Evolutionary conservation across 2,329 filamentous ascomycete species (phyloP), one percentile per base, ranked within the genome.

Genomic region (Alternaria gaisen): DNA sequence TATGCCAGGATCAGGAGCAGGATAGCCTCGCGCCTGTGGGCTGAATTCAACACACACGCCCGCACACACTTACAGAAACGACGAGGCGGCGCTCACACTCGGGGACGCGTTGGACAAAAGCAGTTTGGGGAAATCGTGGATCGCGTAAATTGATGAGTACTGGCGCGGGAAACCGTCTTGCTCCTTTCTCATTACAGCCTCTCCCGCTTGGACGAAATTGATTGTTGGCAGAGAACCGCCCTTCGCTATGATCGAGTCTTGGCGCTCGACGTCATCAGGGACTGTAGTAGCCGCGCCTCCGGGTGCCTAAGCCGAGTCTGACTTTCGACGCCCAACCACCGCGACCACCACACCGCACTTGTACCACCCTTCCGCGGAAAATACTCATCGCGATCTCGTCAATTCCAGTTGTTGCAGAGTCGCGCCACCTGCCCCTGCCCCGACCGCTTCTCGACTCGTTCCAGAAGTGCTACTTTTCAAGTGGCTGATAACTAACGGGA

Each of bases 191-290:
- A 40, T 58, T 54, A 8, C 41, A 43, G 56, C 51, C 40, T 53
- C 40, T 53, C 36, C 40, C 57, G 44, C 58, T 22, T 43, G 46
- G 41, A 53, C 58, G 58, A 60, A 60, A 60, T 60, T 60, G 58
- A 60, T 32, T 57, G 57, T 56, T 56, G 53, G 57, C 57, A 40
- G 52, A 48, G 36, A 38, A 43, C 52, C 46, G 44, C 38, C 38
- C 41, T 47, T 47, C 51, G 50, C 50, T 38, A 20, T 48, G 34
- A 26, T 30, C 26, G 14, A n/a, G 14, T 51, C 58, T 57, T 57
- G 58, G 58, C 58, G 16, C 16, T 16, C 58, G 58, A 60, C 58
- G 58, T 60, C 58, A 60, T 60, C 58, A 60, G 58, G 53, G 53
- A 60, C 58, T 53, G 44, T 36, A 48, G 44, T 36, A 48, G 56